Evolutionary conservation across 306 rosid species (phyloP).

Genomic region (Erythrophleum fordii): DNA sequence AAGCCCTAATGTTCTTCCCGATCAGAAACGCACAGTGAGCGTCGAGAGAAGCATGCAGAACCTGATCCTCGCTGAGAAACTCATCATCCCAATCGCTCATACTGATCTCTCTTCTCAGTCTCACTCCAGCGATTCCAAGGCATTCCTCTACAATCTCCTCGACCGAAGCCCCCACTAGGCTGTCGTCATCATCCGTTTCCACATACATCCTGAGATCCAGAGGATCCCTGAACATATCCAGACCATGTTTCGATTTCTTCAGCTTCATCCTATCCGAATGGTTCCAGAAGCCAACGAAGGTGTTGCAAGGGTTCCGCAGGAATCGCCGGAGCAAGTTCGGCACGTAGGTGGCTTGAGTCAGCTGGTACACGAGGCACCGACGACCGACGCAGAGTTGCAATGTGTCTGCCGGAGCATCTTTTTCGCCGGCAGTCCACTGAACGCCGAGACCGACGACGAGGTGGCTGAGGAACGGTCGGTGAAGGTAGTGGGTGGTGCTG

Average conservation of each 20-base stretch:
- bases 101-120: conserved; percentile 20
- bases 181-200: neutral
- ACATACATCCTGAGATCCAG: conserved; percentile 11
- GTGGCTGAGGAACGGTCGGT: neutral
- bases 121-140: conserved; percentile 27
- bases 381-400: conserved; percentile 52
- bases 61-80: conserved; percentile 34
- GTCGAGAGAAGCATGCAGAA: conserved; percentile 43
- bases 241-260: neutral
- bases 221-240: conserved; percentile 16
- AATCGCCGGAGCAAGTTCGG: conserved; percentile 33
- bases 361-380: conserved; percentile 50
- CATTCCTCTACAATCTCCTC: conserved; percentile 19
- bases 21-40: conserved; percentile 49
- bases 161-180: neutral
- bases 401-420: conserved; percentile 30
- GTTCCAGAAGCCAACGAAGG: conserved; percentile 53
- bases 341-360: conserved; percentile 8
- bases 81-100: conserved; percentile 34
- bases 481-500: neutral
- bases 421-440: conserved; percentile 50
- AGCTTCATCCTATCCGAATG: conserved; percentile 31
- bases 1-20: conserved; percentile 27
- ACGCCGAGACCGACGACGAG: conserved; percentile 59
- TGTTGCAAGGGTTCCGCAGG: neutral